Base-by-base conservation (phyloP, 2,329 filamentous ascomycete genomes). In the Metarhizium robertsii region DNA sequence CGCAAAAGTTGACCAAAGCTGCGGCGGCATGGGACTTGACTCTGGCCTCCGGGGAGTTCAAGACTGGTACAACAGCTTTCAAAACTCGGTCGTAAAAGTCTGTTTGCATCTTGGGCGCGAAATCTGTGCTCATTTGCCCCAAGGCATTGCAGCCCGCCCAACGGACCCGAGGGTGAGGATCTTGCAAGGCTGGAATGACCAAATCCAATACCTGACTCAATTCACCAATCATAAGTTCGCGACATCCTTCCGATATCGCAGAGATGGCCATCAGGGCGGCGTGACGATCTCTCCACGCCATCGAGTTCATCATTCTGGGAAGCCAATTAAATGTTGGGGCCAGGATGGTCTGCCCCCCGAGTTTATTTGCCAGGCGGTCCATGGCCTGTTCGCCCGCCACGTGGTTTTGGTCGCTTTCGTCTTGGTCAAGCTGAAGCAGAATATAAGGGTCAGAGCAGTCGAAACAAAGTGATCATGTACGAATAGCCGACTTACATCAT, bases 51-150 rank as follows among this genome's bases (percentile, higher is more conserved):
- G 90, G 81, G 2, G 91, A 95, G 65, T 92, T 84, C 6, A 99
- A 80, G 1, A 96, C 92, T 1, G 92, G 92, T 54, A 99, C 91
- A 55, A 99, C 94, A 62, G 90, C 90, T 62, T 86, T 90, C 53
- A 99, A 80, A 16, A 99, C 89, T 48, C 86, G 79, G 60, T 89
- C 83, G 70, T 96, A 94, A 71, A 95, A 95, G 65, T 96, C 94
- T 62, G 90, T 88, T 72, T 99, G 94, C 92, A 99, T 97, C 11
- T 88, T 95, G 13, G 92, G 92, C 13, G 95, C 92, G 70, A 99
- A 99, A 68, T 99, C 94, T 36, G 94, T 99, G 75, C 92, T 97
- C 94, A 99, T 99, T 72, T 99, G 94, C 32, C 94, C 94, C n/a
- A 99, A 81, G 46, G 94, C 94, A 67, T 99, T 97, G 77, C 94